Percentiles rank a stretch among this genome's conserved stretches.
Conservation (phyloP, 2,329 filamentous ascomycete species). For the Pseudogymnoascus sp. region DNA sequence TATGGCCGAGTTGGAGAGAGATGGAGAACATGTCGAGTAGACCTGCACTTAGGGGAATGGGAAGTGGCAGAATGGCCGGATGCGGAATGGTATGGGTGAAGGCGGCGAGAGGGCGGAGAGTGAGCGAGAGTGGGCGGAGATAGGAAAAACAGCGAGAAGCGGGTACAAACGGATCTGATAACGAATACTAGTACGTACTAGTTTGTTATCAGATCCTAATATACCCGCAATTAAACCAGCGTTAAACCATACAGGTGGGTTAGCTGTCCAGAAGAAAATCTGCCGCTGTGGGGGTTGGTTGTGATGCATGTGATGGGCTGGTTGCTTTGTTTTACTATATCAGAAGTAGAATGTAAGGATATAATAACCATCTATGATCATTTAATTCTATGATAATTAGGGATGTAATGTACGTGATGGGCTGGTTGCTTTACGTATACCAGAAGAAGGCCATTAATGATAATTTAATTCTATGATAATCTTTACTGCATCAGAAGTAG, state of each 20-base stretch:
- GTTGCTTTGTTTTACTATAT: no score
- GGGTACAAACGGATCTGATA: background rate
- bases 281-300: no score
- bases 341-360: no score
- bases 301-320: no score
- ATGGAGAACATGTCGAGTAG: background rate
- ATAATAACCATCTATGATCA: no score
- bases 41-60: slow-evolving; percentile 7
- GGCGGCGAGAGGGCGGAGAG: background rate
- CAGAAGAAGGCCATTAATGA: no score
- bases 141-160: background rate
- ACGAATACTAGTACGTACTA: background rate
- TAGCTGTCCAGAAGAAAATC: background rate
- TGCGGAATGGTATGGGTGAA: background rate
- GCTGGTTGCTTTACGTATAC: no score
- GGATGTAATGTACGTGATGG: no score
- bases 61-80: background rate
- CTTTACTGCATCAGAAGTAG: no score
- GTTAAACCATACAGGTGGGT: no score
- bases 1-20: background rate
- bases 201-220: background rate
- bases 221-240: background rate
- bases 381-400: no score
- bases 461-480: no score
- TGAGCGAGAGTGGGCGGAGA: background rate